Percentiles rank a stretch among this genome's conserved stretches.
Evolutionary conservation across 257 asterid species (phyloP).

Genomic region (Jacaranda copaia): DNA sequence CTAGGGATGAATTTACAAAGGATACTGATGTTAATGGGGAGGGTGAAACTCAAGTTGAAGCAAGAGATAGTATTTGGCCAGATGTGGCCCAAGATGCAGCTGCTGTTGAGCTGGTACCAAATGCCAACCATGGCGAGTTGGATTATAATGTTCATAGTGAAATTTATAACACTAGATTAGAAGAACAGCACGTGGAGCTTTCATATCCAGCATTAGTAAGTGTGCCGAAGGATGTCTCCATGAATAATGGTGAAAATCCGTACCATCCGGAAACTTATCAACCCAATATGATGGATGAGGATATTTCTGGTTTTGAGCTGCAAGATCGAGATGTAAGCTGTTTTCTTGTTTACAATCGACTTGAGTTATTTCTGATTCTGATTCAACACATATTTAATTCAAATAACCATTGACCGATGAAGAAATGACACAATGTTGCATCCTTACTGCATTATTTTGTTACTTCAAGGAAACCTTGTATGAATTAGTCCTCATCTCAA

Average conservation of each 20-base stretch:
- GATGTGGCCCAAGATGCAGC: slow-evolving; percentile 43
- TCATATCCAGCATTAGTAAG: slow-evolving; percentile 38
- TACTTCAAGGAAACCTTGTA: too few relatives aligned
- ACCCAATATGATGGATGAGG: slow-evolving; percentile 50
- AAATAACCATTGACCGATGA: not conserved
- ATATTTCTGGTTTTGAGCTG: slow-evolving; percentile 48
- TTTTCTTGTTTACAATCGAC: slow-evolving; percentile 1
- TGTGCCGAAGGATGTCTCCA: slow-evolving; percentile 46
- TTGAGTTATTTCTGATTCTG: not conserved
- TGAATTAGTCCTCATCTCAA: too few relatives aligned
- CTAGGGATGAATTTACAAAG: slow-evolving; percentile 44
- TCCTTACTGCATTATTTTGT: not conserved
- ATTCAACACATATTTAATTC: slow-evolving; percentile 1
- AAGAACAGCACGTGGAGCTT: slow-evolving; percentile 47
- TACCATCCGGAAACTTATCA: slow-evolving; percentile 48
- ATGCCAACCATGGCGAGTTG: slow-evolving; percentile 41
- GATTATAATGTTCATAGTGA: slow-evolving; percentile 41
- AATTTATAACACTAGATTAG: slow-evolving; percentile 37
- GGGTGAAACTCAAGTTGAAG: slow-evolving; percentile 45
- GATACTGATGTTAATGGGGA: slow-evolving; percentile 42
- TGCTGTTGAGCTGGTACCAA: slow-evolving; percentile 46
- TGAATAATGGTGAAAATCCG: slow-evolving; percentile 47
- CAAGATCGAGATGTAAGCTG: slow-evolving; percentile 65
- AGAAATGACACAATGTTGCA: not conserved
- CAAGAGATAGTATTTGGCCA: slow-evolving; percentile 38